phyloP scores from a whole-genome alignment of 1,139 yeast species.

The Geotrichum histeridarum region DNA sequence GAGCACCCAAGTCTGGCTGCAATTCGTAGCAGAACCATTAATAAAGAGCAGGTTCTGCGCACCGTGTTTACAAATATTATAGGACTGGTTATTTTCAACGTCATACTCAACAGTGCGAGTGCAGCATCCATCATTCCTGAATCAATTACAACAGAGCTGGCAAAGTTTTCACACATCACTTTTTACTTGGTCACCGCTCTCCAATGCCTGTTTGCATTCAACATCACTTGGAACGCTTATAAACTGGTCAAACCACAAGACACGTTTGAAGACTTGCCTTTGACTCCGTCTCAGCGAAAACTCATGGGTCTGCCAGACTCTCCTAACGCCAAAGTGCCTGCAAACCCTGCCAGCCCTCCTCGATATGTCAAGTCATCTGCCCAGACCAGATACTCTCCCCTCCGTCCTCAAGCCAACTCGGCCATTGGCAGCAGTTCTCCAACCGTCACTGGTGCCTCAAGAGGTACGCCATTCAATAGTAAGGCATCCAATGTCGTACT shows the following conservation, averaged over 20 bases:
- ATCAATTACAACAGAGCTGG: neutral
- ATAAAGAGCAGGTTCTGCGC: constrained; percentile 40
- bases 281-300: constrained; percentile 42
- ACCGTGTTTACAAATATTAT: constrained; percentile 36
- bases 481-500: neutral
- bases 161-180: neutral
- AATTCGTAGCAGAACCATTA: constrained; percentile 26
- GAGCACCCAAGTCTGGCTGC: constrained; percentile 27
- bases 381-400: constrained; percentile 27
- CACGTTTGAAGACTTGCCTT: constrained; percentile 40
- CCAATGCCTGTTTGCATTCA: constrained; percentile 38
- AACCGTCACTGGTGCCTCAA: neutral
- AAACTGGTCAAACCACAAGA: constrained; percentile 38
- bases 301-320: constrained; percentile 42
- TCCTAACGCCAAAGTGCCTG: constrained; percentile 19
- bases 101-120: neutral
- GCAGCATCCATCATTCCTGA: neutral
- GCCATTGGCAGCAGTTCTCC: neutral
- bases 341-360: constrained; percentile 29
- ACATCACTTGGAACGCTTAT: constrained; percentile 38
- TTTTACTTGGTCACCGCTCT: constrained; percentile 20
- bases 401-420: constrained; percentile 21
- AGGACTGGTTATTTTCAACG: constrained; percentile 1
- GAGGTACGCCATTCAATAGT: neutral
- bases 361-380: constrained; percentile 30